phyloP scores from a whole-genome alignment of 202 grass and related monocot species.

The Zoysia matrella region DNA sequence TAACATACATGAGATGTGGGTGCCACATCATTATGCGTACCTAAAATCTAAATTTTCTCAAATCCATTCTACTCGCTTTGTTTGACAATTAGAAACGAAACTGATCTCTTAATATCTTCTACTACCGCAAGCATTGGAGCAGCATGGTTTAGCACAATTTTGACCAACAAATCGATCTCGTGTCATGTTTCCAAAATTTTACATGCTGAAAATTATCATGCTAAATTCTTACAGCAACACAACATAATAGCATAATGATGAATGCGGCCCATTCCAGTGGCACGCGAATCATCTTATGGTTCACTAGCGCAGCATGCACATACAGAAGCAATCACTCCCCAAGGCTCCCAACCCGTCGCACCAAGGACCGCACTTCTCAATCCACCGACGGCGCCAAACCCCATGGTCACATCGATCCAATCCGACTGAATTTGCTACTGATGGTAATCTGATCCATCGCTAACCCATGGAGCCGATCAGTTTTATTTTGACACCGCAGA shows the following conservation, averaged over 20 bases:
- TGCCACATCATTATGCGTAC: neutral
- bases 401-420: slow-evolving; percentile 30
- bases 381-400: neutral
- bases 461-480: slow-evolving; percentile 25
- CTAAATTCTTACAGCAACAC: neutral
- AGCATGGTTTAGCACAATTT: neutral
- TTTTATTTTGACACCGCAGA: neutral
- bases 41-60: too few relatives aligned
- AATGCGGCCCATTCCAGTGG: neutral
- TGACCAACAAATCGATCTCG: neutral
- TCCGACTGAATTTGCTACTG: neutral
- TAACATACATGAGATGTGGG: neutral
- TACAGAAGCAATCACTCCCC: neutral
- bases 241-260: neutral
- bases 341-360: neutral
- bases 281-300: neutral
- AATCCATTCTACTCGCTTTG: too few relatives aligned
- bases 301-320: slow-evolving; percentile 7
- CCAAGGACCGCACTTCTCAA: neutral
- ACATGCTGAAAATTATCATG: neutral
- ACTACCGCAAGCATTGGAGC: neutral
- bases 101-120: too few relatives aligned
- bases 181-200: neutral
- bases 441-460: neutral
- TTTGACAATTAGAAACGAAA: too few relatives aligned